These are phyloP conservation scores for Margaritispora aquatica DNA, from an alignment of 495 filamentous ascomycete genomes.

Conservation along the genomic window DNA sequence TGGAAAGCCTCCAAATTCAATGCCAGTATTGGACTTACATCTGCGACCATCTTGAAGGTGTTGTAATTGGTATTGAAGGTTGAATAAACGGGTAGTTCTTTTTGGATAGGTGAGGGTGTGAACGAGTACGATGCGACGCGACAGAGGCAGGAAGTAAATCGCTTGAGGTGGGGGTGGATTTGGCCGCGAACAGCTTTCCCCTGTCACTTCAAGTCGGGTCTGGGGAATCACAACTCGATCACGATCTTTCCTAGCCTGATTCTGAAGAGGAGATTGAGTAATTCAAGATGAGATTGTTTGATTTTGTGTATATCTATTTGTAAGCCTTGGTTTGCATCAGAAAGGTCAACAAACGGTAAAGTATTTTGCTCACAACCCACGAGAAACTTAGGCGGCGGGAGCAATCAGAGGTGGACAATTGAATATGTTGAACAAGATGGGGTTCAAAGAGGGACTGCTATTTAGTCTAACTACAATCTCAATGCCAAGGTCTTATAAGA, in stretches of 20 bases:
- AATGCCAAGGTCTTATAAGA: slow-evolving; percentile 15
- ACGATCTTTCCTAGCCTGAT: no score
- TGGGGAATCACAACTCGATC: no score
- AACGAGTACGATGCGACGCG: background rate
- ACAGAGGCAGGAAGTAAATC: background rate
- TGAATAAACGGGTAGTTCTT: background rate
- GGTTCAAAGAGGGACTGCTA: slow-evolving; percentile 25
- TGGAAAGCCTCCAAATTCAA: background rate
- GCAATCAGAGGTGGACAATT: no score
- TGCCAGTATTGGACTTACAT: slow-evolving; percentile 12
- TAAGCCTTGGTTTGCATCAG: no score
- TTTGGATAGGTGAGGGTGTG: background rate
- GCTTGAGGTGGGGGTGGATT: background rate
- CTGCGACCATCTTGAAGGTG: slow-evolving; percentile 22
- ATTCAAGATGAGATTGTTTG: no score
- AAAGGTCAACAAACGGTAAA: no score
- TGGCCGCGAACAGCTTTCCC: background rate
- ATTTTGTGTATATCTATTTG: no score
- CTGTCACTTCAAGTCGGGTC: no score
- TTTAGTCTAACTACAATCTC: slow-evolving; percentile 28
- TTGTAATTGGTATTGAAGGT: background rate
- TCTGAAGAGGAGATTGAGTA: no score
- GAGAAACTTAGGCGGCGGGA: no score
- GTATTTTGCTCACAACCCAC: no score
- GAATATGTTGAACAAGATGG: background rate